A percentile compares a stretch with the other conserved stretches of the same genome.
These are phyloP conservation scores for Geotrichum ghanense DNA, from an alignment of 805 yeast genomes.

Conservation along the genomic window DNA sequence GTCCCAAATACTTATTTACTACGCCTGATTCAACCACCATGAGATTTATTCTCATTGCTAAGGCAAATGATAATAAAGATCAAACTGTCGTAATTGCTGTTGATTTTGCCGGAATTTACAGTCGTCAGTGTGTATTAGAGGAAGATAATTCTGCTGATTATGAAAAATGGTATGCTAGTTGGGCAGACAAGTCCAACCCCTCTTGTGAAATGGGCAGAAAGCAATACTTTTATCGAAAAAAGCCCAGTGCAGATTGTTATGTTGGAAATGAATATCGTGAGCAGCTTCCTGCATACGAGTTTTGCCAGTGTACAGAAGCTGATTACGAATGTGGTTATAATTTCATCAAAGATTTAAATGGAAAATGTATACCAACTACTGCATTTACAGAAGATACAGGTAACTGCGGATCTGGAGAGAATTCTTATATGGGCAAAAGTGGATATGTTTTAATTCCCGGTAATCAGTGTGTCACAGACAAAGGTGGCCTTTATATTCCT, in stretches of 20 bases:
- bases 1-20: slow-evolving; percentile 37
- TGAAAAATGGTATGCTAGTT: slow-evolving; percentile 52
- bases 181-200: slow-evolving; percentile 20
- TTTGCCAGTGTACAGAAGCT: slow-evolving; percentile 50
- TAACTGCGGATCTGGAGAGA: slow-evolving; percentile 20
- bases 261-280: slow-evolving; percentile 32
- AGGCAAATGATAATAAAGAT: slow-evolving; percentile 7
- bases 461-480: slow-evolving; percentile 30
- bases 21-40: slow-evolving; percentile 62
- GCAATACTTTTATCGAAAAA: slow-evolving; percentile 54
- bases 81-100: slow-evolving; percentile 42
- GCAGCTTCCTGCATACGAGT: slow-evolving; percentile 33
- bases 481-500: slow-evolving; percentile 17
- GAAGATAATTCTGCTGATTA: slow-evolving; percentile 41
- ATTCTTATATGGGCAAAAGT: slow-evolving; percentile 21
- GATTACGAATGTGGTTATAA: slow-evolving; percentile 67
- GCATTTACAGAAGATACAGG: slow-evolving; percentile 22
- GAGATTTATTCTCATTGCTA: slow-evolving; percentile 43
- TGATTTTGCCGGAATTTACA: slow-evolving; percentile 34
- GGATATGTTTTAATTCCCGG: slow-evolving; percentile 36
- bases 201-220: slow-evolving; percentile 59
- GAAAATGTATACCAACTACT: slow-evolving; percentile 37
- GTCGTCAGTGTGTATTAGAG: slow-evolving; percentile 15
- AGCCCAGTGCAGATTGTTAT: slow-evolving; percentile 52
- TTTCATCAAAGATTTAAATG: slow-evolving; percentile 27